Evolutionary conservation across 352 stramenopile genomes (phyloP).

Genomic region (Globisporangium uncinulatum): DNA sequence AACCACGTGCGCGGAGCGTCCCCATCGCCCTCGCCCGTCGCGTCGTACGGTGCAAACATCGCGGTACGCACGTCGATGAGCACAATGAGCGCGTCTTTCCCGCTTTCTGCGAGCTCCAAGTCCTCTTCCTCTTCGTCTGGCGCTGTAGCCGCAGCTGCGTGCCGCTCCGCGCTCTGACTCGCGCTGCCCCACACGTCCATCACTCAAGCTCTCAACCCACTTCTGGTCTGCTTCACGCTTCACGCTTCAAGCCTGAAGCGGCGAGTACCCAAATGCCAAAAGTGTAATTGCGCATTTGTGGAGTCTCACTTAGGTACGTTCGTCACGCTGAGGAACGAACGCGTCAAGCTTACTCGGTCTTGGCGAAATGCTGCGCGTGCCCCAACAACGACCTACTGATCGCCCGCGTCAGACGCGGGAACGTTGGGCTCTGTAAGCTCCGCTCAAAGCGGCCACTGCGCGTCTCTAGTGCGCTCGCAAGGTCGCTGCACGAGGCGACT

Average conservation of each 20-base stretch:
- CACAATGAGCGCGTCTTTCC: conserved; percentile 75
- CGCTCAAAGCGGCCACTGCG: conserved; percentile 37
- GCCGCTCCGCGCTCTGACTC: conserved; percentile 5
- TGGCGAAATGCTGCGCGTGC: conserved; percentile 5
- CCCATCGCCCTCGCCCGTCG: conserved; percentile 4
- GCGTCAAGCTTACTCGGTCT: background rate
- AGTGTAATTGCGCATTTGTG: background rate
- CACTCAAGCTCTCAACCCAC: conserved; percentile 7
- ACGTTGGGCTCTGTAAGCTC: conserved; percentile 35
- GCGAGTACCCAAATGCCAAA: conserved; percentile 1
- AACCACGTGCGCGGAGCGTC: conserved; percentile 52
- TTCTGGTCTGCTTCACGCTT: background rate
- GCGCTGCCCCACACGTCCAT: conserved; percentile 40
- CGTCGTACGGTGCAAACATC: conserved; percentile 59
- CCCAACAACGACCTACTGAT: conserved; percentile 28
- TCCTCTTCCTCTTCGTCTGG: conserved; percentile 42
- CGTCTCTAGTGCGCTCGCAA: conserved; percentile 23
- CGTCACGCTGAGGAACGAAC: background rate
- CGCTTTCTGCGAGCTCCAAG: conserved; percentile 48
- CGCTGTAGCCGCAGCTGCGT: background rate
- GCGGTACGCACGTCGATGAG: conserved; percentile 60
- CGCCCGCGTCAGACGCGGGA: conserved; percentile 42
- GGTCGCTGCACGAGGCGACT: conserved; percentile 36
- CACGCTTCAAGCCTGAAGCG: background rate
- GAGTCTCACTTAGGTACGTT: background rate